Base-by-base conservation (phyloP, 2,329 filamentous ascomycete genomes). In the Trichoderma polysporum region DNA sequence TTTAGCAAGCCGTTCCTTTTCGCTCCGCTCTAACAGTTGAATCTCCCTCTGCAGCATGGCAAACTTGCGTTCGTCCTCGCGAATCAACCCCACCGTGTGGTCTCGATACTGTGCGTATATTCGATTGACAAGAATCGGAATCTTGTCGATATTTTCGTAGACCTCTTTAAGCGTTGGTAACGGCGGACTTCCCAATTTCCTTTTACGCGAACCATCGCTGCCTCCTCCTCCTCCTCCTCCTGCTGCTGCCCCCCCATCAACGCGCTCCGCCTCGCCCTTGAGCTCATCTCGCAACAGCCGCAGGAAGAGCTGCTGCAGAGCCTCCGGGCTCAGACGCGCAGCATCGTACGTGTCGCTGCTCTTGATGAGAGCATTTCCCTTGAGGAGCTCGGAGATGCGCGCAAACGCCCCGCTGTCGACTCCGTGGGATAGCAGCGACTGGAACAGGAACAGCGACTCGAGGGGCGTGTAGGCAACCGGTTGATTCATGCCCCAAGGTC, bases 391-490 rank as follows among this genome's bases (percentile, higher is more conserved):
- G 67, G 93, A 93, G 70, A 95, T 91, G 72, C 84, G 85, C 74
- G 81, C 81, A 80, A 96, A 95, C 76, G 86, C 88, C 69, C 83
- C 78, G 61, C 87, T 81, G 71, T 88, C 85, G 71, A 88, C 82
- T 75, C 91, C 91, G 78, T 91, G 85, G 72, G 83, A 83, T 71
- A 88, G 85, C 70, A 96, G 85, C 69, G 90, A 90, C 80, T 94
- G 92, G 81, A 95, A 94, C 74, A 97, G 86, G 71, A 95, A 86
- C 69, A 96, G 85, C 75, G 90, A 91, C 85, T 97, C 93, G 83
- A 96, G 91, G 73, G 90, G 87, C 76, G 92, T 94, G 80, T 95
- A 94, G 74, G 85, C 83, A 76, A 87, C 84, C 79, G 80, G 78
- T 74, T 79, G 79, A 82, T 82, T 85, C 84, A 86, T 86, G 78